These are phyloP conservation scores for Pharnaceum exiguum DNA, from an alignment of 148 eudicot species.

Conservation along the genomic window DNA sequence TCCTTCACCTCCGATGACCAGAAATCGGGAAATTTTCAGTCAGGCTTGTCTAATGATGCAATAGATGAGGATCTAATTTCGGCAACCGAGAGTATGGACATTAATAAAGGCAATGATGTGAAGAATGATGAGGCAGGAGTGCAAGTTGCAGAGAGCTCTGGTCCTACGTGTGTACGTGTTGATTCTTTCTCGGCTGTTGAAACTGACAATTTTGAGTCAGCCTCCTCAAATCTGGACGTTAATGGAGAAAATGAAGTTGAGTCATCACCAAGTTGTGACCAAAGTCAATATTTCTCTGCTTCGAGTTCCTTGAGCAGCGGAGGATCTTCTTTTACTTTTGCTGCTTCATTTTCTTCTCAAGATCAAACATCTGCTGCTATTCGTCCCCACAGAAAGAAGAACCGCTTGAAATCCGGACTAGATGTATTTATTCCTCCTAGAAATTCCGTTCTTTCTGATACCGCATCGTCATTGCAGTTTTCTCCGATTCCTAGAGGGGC, in stretches of 20 bases:
- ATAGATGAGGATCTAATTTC: slow-evolving; percentile 48
- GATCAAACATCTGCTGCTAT: slow-evolving; percentile 35
- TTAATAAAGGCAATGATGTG: slow-evolving; percentile 35
- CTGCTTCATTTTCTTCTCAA: slow-evolving; percentile 57
- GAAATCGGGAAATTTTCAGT: slow-evolving; percentile 25
- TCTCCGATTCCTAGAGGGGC: slow-evolving; percentile 47
- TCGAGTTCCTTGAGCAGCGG: slow-evolving; percentile 39
- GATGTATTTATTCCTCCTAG: slow-evolving; percentile 39
- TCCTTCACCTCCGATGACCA: slow-evolving; percentile 37
- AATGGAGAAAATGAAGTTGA: slow-evolving; percentile 50
- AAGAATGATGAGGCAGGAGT: slow-evolving; percentile 22
- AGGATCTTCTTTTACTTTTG: slow-evolving; percentile 53
- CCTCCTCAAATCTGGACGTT: slow-evolving; percentile 51
- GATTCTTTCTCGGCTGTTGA: slow-evolving; percentile 45
- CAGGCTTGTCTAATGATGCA: slow-evolving; percentile 20
- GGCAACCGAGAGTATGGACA: slow-evolving; percentile 52
- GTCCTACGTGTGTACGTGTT: slow-evolving; percentile 25
- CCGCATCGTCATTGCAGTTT: slow-evolving; percentile 38
- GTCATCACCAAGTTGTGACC: slow-evolving; percentile 44
- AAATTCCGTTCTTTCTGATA: slow-evolving; percentile 30
- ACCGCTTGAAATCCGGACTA: slow-evolving; percentile 34
- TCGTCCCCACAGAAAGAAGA: slow-evolving; percentile 63
- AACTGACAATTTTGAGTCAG: slow-evolving; percentile 75
- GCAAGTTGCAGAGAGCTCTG: slow-evolving; percentile 23
- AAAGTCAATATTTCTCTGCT: slow-evolving; percentile 38